Base-by-base conservation (phyloP, 2,329 filamentous ascomycete genomes). In the Penicillium sp. region DNA sequence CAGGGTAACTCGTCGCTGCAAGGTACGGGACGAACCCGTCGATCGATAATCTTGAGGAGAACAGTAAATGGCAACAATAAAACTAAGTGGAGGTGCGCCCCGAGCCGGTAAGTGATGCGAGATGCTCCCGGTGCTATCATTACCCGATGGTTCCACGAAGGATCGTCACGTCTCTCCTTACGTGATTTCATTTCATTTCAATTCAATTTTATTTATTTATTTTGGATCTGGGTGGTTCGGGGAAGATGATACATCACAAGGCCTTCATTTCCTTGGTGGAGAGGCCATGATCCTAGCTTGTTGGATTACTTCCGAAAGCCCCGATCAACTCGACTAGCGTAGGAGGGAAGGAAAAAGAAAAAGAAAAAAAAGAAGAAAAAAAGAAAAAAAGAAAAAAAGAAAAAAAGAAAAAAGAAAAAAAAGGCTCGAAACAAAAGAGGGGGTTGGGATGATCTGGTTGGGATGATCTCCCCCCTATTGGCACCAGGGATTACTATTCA, bases 11-110 rank as follows among this genome's bases (percentile, higher is more conserved):
- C 33, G 51, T 57, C 45, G 55, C 61, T 67, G 64, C 64, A 67
- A 67, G 64, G 64, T 67, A 67, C 64, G 62, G 50, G 64, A 59
- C 55, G 63, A 66, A 66, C 63, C 63, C 58, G 64, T 66, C 58
- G 62, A 67, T 67, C 63, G 56, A 59, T 52, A 53, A 50, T 46
- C 26, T 42, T 35, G 33, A 25, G 50, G 25, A 33, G 19, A 23
- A 19, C n/a, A 48, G 9, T 31, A 23, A n/a, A 47, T 29, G 16
- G 14, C 16, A 13, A 39, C 35, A 39, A 39, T 39, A 39, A 39
- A 39, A 27, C 33, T 50, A 50, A 50, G 48, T 50, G 48, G 48
- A 50, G 48, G 48, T 50, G 48, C 48, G 48, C 48, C 48, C 48
- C 48, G 48, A 50, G 48, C 48, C 48, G 48, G 37, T 35, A 37